Conservation (phyloP, 805 yeast genomes). For the Zygotorulaspora danielsina region DNA sequence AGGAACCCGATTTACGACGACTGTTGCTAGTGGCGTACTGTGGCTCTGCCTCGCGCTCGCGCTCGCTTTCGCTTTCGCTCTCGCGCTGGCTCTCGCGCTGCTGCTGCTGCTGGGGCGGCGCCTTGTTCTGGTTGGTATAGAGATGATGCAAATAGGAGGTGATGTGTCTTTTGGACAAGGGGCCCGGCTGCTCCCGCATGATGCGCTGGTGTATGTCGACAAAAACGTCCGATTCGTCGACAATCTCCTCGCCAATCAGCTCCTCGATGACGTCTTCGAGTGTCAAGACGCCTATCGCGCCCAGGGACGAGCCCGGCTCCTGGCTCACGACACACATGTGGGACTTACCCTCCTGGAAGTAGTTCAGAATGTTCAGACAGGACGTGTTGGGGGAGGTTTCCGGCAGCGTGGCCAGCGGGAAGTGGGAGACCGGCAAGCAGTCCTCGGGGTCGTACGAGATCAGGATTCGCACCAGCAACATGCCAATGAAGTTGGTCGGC, state of each 20-base stretch:
- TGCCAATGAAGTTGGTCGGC: slow-evolving; percentile 87
- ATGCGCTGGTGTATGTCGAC: slow-evolving; percentile 86
- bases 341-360: slow-evolving; percentile 95
- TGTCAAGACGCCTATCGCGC: slow-evolving; percentile 88
- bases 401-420: slow-evolving; percentile 93
- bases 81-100: background rate
- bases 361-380: slow-evolving; percentile 87
- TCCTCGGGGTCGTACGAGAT: slow-evolving; percentile 97
- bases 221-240: slow-evolving; percentile 92
- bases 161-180: slow-evolving; percentile 63
- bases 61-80: background rate
- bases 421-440: slow-evolving; percentile 82
- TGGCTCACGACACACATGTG: slow-evolving; percentile 94
- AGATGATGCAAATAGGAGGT: slow-evolving; percentile 64
- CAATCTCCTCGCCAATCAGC: slow-evolving; percentile 94
- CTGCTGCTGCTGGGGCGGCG: slow-evolving; percentile 5
- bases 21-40: background rate
- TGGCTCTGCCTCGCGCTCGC: background rate
- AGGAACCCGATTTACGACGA: background rate
- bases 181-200: slow-evolving; percentile 72
- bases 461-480: slow-evolving; percentile 86
- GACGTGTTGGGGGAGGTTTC: slow-evolving; percentile 91
- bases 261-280: slow-evolving; percentile 98
- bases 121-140: slow-evolving; percentile 42
- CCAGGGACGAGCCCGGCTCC: slow-evolving; percentile 75